Conservation (phyloP, 164 flowering plant species). For the Tetracentron sinense region DNA sequence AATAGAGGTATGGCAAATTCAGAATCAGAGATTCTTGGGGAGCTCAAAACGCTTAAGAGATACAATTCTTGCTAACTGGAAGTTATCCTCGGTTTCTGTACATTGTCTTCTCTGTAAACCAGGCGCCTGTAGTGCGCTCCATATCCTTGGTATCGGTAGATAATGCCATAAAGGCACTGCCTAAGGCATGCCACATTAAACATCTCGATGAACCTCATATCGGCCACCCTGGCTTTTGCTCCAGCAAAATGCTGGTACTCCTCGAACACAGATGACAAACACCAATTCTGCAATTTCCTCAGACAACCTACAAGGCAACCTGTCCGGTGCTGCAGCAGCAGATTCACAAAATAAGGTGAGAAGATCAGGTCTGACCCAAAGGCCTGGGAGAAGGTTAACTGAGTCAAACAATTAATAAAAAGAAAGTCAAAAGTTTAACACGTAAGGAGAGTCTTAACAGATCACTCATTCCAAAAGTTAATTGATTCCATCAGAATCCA, state of each 20-base stretch:
- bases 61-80: constrained; percentile 20
- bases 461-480: background rate
- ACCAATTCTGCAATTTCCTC: constrained; percentile 81
- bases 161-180: constrained; percentile 62
- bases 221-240: constrained; percentile 50
- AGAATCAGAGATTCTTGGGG: background rate
- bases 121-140: constrained; percentile 60
- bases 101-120: constrained; percentile 44
- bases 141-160: constrained; percentile 68
- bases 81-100: constrained; percentile 41
- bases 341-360: background rate
- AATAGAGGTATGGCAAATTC: background rate
- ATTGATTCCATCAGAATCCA: too few relatives aligned
- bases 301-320: constrained; percentile 81
- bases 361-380: background rate
- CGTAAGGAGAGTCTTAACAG: background rate
- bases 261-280: constrained; percentile 62
- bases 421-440: background rate
- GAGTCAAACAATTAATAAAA: background rate
- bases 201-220: constrained; percentile 59
- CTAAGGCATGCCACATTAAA: constrained; percentile 45
- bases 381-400: background rate
- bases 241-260: constrained; percentile 79
- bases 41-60: background rate
- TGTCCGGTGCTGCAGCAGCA: constrained; percentile 73